Base-by-base conservation (phyloP, 805 yeast species). In the Metschnikowia gruessii region DNA sequence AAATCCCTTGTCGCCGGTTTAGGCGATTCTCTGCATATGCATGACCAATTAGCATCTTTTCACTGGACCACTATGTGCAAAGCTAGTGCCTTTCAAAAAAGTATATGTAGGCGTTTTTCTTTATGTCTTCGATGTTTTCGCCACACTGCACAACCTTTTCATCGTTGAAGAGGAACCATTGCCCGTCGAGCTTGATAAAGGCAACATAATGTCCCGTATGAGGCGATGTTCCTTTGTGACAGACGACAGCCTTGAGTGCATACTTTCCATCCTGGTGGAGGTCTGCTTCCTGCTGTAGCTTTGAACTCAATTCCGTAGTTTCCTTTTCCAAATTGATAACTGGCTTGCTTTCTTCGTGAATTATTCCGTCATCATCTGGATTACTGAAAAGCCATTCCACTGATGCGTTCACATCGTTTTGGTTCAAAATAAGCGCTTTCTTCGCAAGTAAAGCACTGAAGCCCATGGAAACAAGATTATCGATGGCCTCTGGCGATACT, bases 191-290 rank as follows among this genome's bases (percentile, higher is more conserved):
- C 46, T 72, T 76, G 28, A 87, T 70, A 57, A 85, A 90, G 1
- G 83, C 87, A 34, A 91, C 97, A 63, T 90, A 90, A 63, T 90
- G 97, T 0, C 97, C 97, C 0, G 96, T 87, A 55, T 91, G 96
- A 1, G 88, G 85, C 11, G 95, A 85, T 2, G 81, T 74, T 7
- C 97, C 97, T 63, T 90, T 91, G 64, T 90, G 97, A 61, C 96
- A 89, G 13, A 91, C 73, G 4, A 87, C 83, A 0, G 85, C 85
- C 37, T 75, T 71, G 40, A 91, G 64, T 3, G 56, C 51, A 59
- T 83, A 89, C 19, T 31, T 29, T n/a, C 37, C 42, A 9, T 16
- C 29, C 10, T 55, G 52, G 2, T 60, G 62, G 16, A 49, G 37
- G 6, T 43, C 34, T 2, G 45, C 37, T 6, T 52, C 40, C 24